Conservation (phyloP, 2,329 filamentous ascomycete species). For the Phialocephala sp. region DNA sequence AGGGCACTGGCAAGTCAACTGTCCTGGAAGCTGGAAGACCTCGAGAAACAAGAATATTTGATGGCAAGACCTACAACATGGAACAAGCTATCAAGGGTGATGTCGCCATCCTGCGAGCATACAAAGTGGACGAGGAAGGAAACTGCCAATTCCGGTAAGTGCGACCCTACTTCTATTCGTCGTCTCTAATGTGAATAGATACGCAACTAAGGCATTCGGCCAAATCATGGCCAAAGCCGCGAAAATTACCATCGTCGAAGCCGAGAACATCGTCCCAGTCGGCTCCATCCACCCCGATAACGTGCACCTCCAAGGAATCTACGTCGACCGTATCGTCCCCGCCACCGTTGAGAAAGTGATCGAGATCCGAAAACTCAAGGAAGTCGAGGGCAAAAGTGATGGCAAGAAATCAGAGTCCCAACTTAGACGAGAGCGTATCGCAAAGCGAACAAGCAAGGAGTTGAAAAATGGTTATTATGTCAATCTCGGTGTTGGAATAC, state of each 20-base stretch:
- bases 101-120: constrained; percentile 77
- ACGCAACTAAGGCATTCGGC: constrained; percentile 77
- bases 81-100: constrained; percentile 78
- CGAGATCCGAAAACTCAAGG: constrained; percentile 68
- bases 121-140: constrained; percentile 76
- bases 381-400: constrained; percentile 42
- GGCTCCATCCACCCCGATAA: constrained; percentile 76
- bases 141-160: constrained; percentile 77
- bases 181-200: constrained; percentile 47
- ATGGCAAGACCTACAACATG: constrained; percentile 76
- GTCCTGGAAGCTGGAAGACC: constrained; percentile 68
- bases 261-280: constrained; percentile 79
- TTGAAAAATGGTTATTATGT: constrained; percentile 79
- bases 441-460: constrained; percentile 77
- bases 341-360: constrained; percentile 74
- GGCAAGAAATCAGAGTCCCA: constrained; percentile 51
- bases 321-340: constrained; percentile 80
- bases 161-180: background rate
- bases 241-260: constrained; percentile 79
- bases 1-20: constrained; percentile 33
- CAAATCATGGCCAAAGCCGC: constrained; percentile 84
- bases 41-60: constrained; percentile 75
- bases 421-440: constrained; percentile 72
- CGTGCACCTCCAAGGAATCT: constrained; percentile 82
- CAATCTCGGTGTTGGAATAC: constrained; percentile 84